These are phyloP conservation scores for Geoglossum cookeanum DNA, from an alignment of 2,329 filamentous ascomycete genomes.

Conservation along the genomic window DNA sequence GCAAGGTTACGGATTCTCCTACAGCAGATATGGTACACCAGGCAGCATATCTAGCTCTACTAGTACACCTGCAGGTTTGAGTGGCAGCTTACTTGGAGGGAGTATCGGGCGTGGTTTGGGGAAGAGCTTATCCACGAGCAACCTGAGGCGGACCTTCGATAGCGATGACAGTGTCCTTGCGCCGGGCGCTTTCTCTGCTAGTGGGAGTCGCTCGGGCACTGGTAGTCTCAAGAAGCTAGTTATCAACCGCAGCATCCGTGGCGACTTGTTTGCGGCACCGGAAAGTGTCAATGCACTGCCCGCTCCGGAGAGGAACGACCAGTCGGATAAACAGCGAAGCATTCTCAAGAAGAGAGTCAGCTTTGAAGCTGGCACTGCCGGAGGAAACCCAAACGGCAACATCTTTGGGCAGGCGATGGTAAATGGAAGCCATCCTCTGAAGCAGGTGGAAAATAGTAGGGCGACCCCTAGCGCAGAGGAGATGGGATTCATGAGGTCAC, in stretches of 20 bases:
- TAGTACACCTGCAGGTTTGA: constrained; percentile 49
- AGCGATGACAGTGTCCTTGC: constrained; percentile 15
- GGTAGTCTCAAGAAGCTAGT: constrained; percentile 74
- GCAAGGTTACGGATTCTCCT: constrained; percentile 77
- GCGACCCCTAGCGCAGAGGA: constrained; percentile 38
- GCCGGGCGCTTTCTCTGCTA: constrained; percentile 15
- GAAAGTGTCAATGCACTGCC: constrained; percentile 7
- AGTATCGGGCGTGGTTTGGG: constrained; percentile 47
- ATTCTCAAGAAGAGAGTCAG: constrained; percentile 68
- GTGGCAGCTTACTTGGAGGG: constrained; percentile 40
- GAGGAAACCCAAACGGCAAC: constrained; percentile 24
- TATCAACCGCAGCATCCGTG: constrained; percentile 74
- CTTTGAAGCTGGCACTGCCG: constrained; percentile 52
- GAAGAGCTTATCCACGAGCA: constrained; percentile 81
- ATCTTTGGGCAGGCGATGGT: constrained; percentile 11
- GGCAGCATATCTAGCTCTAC: constrained; percentile 45
- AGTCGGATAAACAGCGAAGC: constrained; percentile 11
- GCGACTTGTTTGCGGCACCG: constrained; percentile 30
- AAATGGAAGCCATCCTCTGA: constrained; percentile 25
- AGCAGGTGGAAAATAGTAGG: constrained; percentile 30
- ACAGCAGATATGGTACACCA: constrained; percentile 78
- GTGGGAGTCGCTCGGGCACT: constrained; percentile 5
- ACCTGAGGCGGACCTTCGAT: constrained; percentile 54
- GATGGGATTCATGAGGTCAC: constrained; percentile 38
- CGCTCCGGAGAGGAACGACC: constrained; percentile 25